Base-by-base conservation (phyloP, 2,329 filamentous ascomycete species). In the Clonostachys chloroleuca region DNA sequence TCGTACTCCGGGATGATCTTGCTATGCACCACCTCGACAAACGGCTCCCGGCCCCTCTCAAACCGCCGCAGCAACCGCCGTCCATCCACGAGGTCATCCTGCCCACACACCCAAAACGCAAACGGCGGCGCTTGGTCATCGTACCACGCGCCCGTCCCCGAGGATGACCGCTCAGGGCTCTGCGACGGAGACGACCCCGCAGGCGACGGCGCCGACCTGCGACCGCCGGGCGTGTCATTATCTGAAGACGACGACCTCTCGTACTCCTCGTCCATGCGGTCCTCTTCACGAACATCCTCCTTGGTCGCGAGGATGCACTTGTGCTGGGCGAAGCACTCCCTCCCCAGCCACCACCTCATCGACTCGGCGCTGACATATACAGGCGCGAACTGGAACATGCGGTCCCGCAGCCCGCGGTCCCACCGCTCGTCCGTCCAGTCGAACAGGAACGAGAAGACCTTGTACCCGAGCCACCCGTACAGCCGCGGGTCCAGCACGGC, bases 261-360 rank as follows among this genome's bases (percentile, higher is more conserved):
- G 17, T 16, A n/a, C 17, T 47, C 56, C 43, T 64, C 61, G 46
- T 87, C 83, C 48, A 83, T 73, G 30, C 65, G 69, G 40, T 86
- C 81, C 55, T 89, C 84, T 9, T 78, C 75, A 40, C 66, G 72
- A 47, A 80, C 77, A 49, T 86, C 82, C 51, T 92, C 87, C 37
- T 80, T 79, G 1, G 91, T 95, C 1, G 88, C 79, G 7, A 96
- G 72, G 45, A 96, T 95, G 60, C 92, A 96, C 61, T 88, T 89
- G 58, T 96, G 89, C 56, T 64, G 65, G 3, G 75, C 73, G 59
- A 95, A 96, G 55, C 91, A 91, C 56, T 94, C 89, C 5, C 85
- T 74, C 1, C 92, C 92, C 1, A 96, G 77, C 92, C 92, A 96
- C 92, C 92, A 97, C 6, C 89, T 78, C 89, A 96, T 96, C 49